phyloP scores from a whole-genome alignment of 306 rosid species.

The Abrus precatorius region DNA sequence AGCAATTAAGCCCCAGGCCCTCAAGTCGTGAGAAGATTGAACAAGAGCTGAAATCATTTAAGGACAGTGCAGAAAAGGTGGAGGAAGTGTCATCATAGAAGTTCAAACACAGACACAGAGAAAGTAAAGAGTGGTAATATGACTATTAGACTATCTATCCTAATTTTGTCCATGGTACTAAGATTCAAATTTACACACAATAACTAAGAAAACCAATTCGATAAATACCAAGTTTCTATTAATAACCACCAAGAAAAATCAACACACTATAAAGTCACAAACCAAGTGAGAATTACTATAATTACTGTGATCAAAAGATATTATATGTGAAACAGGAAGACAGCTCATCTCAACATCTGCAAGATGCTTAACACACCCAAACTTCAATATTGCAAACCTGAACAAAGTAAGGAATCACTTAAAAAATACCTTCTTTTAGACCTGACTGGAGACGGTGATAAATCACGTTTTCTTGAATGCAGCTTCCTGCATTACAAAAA shows the following conservation, averaged over 20 bases:
- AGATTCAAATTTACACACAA: constrained; percentile 28
- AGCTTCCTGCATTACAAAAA: constrained; percentile 71
- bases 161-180: not conserved
- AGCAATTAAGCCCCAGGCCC: not conserved
- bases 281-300: constrained; percentile 7
- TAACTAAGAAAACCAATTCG: constrained; percentile 31
- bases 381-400: constrained; percentile 46
- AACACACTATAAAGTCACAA: not conserved
- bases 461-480: constrained; percentile 78
- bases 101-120: constrained; percentile 5
- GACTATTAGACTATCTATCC: constrained; percentile 28
- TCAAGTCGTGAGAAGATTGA: constrained; percentile 22
- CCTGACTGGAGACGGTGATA: constrained; percentile 84
- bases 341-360: constrained; percentile 32
- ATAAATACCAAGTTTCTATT: constrained; percentile 14
- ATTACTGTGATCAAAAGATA: not conserved
- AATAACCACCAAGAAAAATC: not conserved
- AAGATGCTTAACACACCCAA: constrained; percentile 44
- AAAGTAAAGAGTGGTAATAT: not conserved
- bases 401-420: constrained; percentile 39
- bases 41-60: constrained; percentile 34
- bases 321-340: constrained; percentile 27
- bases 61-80: constrained; percentile 43
- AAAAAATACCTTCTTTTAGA: constrained; percentile 89
- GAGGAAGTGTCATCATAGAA: constrained; percentile 15